Evolutionary conservation across 2,329 filamentous ascomycete species (phyloP), one percentile per base, ranked within the genome.

Genomic region (Ceratocystis alfenasii): DNA sequence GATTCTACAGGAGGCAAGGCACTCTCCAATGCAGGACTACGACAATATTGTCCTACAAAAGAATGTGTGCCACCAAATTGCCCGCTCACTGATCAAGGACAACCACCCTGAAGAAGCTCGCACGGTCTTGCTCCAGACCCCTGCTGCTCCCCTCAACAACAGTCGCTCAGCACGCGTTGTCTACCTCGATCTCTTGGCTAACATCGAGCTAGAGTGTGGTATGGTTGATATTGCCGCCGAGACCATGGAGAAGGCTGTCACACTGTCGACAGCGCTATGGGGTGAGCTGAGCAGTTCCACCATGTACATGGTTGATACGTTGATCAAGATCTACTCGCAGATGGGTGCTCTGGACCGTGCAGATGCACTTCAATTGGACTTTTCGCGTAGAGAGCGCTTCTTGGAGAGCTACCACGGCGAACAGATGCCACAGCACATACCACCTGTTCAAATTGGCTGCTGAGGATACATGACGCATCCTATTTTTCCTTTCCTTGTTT

Each of bases 281-380:
- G 66, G 66, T 41, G 66, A 67, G 63, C 46, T 67, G 45, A 64
- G 62, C 62, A 65, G 62, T 25, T 64, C 62, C 17, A 67, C 66
- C 10, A 67, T 67, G 66, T 65, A 67, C 33, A 67, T 67, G 66
- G 28, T 64, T 5, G 66, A 67, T 22, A 65, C 66, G 5, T 25
- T 67, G 28, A 67, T 67, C 57, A 67, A 67, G 46, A 67, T 67
- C 41, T 67, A 67, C 66, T 62, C 55, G 45, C 66, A 67, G 45
- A 61, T 65, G 57, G 66, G 66, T 7, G 62, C 62, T 7, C 20
- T 67, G 62, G 55, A 55, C 30, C 62, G 62, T 3, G 66, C 62
- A 20, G 55, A 65, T 8, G 57, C 55, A 6, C 48, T 67, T 57
- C 62, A 50, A 4, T 5, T 55, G 20, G 57, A 62, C 25, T 64